Conservation (phyloP, 2,329 filamentous ascomycete species). For the Parascedosporium putredinis region DNA sequence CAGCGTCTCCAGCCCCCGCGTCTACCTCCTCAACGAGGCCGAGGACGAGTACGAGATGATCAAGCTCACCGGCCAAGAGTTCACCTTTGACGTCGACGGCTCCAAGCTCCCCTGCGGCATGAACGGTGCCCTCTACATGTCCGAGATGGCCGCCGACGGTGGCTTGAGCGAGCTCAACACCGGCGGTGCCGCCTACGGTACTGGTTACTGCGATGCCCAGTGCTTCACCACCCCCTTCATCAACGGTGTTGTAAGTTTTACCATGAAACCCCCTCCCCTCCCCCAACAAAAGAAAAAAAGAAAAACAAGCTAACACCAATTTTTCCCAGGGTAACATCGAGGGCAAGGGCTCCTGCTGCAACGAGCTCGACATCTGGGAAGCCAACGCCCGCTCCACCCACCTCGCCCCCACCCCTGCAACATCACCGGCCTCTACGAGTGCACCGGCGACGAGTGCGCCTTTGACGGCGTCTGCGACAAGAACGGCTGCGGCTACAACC, state of each 20-base stretch:
- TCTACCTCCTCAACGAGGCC: slow-evolving; percentile 46
- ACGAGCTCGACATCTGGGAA: slow-evolving; percentile 47
- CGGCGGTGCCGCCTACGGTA: slow-evolving; percentile 49
- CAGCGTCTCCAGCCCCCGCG: slow-evolving; percentile 27
- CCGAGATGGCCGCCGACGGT: slow-evolving; percentile 45
- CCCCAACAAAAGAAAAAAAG: not conserved
- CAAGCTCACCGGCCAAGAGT: slow-evolving; percentile 48
- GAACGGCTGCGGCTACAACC: slow-evolving; percentile 33
- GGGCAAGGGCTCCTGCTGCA: slow-evolving; percentile 37
- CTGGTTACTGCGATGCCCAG: slow-evolving; percentile 54
- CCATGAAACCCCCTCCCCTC: not conserved
- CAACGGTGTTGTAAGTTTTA: slow-evolving; percentile 32
- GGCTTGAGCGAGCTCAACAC: slow-evolving; percentile 43
- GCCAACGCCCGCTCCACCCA: slow-evolving; percentile 35
- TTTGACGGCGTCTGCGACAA: slow-evolving; percentile 31
- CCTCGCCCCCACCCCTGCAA: slow-evolving; percentile 38
- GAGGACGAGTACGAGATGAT: slow-evolving; percentile 50
- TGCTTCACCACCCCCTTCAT: slow-evolving; percentile 42
- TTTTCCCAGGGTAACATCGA: slow-evolving; percentile 29
- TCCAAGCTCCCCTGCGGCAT: slow-evolving; percentile 55
- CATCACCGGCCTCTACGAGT: slow-evolving; percentile 30
- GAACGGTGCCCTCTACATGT: slow-evolving; percentile 57
- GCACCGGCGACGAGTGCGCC: slow-evolving; percentile 29
- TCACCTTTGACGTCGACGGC: slow-evolving; percentile 57
- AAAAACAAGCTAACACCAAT: not conserved